Evolutionary conservation across 2,329 filamentous ascomycete species (phyloP).

Genomic region (Clonostachys rhizophaga): DNA sequence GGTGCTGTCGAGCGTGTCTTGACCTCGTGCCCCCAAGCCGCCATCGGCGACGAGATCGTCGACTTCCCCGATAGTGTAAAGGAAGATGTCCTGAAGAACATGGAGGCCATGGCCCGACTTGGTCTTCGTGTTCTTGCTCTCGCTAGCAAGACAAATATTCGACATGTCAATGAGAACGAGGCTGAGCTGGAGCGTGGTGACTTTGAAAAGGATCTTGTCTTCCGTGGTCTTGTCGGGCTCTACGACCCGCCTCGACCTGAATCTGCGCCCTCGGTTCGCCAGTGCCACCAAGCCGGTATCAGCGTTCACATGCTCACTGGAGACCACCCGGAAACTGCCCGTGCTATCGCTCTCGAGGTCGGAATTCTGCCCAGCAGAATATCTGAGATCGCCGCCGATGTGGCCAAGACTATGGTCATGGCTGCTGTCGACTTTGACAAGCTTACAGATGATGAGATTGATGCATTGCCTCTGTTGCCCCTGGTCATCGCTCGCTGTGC

Average conservation of each 20-base stretch:
- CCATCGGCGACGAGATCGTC: slow-evolving; percentile 29
- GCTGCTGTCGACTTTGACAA: slow-evolving; percentile 63
- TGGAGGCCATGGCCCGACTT: slow-evolving; percentile 62
- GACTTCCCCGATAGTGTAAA: slow-evolving; percentile 48
- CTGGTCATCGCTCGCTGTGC: slow-evolving; percentile 64
- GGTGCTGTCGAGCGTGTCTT: slow-evolving; percentile 66
- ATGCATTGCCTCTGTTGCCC: slow-evolving; percentile 54
- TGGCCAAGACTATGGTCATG: slow-evolving; percentile 60
- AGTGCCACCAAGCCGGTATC: slow-evolving; percentile 57
- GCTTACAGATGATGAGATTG: slow-evolving; percentile 58
- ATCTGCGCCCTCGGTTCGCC: slow-evolving; percentile 52
- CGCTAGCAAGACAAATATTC: slow-evolving; percentile 27
- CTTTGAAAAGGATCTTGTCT: slow-evolving; percentile 57
- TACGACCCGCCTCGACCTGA: slow-evolving; percentile 69
- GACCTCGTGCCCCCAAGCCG: slow-evolving; percentile 52
- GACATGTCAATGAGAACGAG: slow-evolving; percentile 23
- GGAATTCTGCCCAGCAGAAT: slow-evolving; percentile 53
- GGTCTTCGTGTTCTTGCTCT: slow-evolving; percentile 67
- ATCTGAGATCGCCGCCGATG: slow-evolving; percentile 43
- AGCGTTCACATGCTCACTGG: slow-evolving; percentile 68
- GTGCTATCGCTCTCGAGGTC: slow-evolving; percentile 59
- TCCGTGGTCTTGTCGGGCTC: slow-evolving; percentile 67
- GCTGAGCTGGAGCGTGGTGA: slow-evolving; percentile 53
- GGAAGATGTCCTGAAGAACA: slow-evolving; percentile 57
- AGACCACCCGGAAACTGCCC: slow-evolving; percentile 61